phyloP scores from a whole-genome alignment of 139 green algal genomes.

The Chlamydomonas incerta region DNA sequence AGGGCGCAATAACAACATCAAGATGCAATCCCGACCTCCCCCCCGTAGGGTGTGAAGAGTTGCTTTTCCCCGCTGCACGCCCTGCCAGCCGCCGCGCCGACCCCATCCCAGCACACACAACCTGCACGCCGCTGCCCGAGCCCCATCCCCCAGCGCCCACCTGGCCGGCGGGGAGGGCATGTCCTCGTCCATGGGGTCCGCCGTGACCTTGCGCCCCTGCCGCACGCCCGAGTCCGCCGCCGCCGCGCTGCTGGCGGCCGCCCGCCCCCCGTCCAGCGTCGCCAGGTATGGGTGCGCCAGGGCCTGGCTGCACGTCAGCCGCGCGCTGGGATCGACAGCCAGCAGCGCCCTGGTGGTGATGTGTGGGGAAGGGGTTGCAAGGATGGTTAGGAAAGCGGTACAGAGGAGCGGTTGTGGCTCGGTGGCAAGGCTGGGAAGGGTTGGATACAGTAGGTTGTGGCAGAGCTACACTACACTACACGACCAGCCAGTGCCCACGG shows the following conservation, averaged over 20 bases:
- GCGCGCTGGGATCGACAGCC: conserved; percentile 63
- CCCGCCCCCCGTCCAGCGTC: conserved; percentile 36
- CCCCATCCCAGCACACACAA: no score
- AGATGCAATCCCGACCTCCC: no score
- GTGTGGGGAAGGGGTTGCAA: background rate
- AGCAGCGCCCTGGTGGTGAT: conserved; percentile 54
- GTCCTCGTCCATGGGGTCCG: conserved; percentile 44
- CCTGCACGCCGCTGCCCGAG: no score
- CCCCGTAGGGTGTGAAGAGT: no score
- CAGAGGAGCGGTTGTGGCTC: no score
- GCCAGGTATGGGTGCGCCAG: conserved; percentile 71
- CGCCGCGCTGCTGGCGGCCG: background rate
- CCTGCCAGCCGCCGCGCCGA: no score
- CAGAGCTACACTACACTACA: background rate
- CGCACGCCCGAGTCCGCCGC: background rate
- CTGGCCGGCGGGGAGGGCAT: conserved; percentile 30
- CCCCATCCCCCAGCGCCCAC: no score
- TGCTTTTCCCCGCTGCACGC: no score
- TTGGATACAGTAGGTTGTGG: background rate
- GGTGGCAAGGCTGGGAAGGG: no score
- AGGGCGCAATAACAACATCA: no score
- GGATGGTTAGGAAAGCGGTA: no score
- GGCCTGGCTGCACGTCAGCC: conserved; percentile 57
- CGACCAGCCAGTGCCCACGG: no score
- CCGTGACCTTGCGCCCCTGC: conserved; percentile 8